A percentile compares a stretch with the other conserved stretches of the same genome.
Evolutionary conservation across 2,329 filamentous ascomycete genomes (phyloP).

Genomic region (Sporothrix humicola): DNA sequence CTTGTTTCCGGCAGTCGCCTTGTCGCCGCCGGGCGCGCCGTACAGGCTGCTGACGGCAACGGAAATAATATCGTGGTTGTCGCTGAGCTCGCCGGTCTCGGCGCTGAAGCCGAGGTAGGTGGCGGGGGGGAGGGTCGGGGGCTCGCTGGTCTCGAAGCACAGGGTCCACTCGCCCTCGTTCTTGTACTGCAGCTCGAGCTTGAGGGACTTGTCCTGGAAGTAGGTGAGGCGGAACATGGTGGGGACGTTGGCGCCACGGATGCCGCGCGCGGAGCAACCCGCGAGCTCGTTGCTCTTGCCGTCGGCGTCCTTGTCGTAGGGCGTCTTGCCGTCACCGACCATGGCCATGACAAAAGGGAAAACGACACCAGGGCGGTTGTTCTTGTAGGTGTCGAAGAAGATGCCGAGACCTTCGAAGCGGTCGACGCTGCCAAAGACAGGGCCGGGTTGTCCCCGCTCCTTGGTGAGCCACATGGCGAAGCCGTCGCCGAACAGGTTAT

Average conservation of each 20-base stretch:
- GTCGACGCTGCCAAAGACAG: slow-evolving; percentile 87
- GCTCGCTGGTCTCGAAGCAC: slow-evolving; percentile 79
- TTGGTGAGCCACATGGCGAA: slow-evolving; percentile 99
- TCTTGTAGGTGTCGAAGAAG: slow-evolving; percentile 99
- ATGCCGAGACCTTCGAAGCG: slow-evolving; percentile 92
- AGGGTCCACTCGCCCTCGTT: slow-evolving; percentile 82
- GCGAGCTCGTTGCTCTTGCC: slow-evolving; percentile 92
- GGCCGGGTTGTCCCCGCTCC: slow-evolving; percentile 78
- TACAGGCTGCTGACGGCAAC: slow-evolving; percentile 90
- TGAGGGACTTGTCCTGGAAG: slow-evolving; percentile 92
- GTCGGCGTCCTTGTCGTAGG: slow-evolving; percentile 92
- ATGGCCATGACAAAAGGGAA: slow-evolving; percentile 99
- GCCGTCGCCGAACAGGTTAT: slow-evolving; percentile 91
- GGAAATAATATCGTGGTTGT: slow-evolving; percentile 96
- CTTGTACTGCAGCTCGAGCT: slow-evolving; percentile 94
- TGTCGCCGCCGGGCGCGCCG: slow-evolving; percentile 56
- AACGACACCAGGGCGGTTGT: slow-evolving; percentile 91
- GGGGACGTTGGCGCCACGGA: slow-evolving; percentile 78
- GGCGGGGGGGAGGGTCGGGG: slow-evolving; percentile 77
- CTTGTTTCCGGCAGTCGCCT: slow-evolving; percentile 47
- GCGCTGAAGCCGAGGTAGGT: slow-evolving; percentile 78
- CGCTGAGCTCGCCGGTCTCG: slow-evolving; percentile 93
- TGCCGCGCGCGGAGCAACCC: slow-evolving; percentile 90
- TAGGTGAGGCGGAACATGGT: slow-evolving; percentile 91
- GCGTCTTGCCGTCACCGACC: slow-evolving; percentile 87